Conservation (phyloP, 2,329 filamentous ascomycete species). For the Cladosporium sp. region DNA sequence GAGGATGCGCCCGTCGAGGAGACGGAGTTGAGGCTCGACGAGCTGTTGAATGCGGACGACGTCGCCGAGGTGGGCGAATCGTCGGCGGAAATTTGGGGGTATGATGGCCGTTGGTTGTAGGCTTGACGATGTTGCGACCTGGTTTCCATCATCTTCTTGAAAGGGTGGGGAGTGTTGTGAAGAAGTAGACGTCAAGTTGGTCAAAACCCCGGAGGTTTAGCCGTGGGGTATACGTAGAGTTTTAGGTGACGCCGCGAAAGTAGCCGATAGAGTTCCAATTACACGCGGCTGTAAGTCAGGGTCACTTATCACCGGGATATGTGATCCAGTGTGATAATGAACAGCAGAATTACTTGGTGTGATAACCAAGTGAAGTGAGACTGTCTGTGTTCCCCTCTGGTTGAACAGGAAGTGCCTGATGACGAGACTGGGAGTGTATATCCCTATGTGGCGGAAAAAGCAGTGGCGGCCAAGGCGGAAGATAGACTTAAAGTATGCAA, state of each 20-base stretch:
- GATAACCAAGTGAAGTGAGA: neutral
- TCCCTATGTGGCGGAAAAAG: conserved; percentile 2
- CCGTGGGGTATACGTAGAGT: neutral
- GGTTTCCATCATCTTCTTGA: conserved; percentile 17
- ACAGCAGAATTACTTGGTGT: too few relatives aligned
- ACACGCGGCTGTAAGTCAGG: neutral
- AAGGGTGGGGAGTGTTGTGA: neutral
- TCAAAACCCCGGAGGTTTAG: conserved; percentile 7
- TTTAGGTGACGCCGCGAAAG: conserved; percentile 9
- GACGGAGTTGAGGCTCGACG: conserved; percentile 40
- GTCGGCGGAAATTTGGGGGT: conserved; percentile 28
- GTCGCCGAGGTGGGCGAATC: conserved; percentile 23
- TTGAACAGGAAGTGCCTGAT: neutral
- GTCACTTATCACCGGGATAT: neutral
- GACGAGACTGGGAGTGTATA: neutral
- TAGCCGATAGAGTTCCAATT: neutral
- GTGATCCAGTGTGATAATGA: neutral
- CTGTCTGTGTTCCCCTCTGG: neutral
- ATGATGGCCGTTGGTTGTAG: conserved; percentile 31
- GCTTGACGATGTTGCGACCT: conserved; percentile 21
- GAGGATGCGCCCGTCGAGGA: conserved; percentile 24
- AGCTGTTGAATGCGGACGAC: conserved; percentile 37
- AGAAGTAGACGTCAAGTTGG: neutral
- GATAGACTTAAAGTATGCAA: conserved; percentile 1
- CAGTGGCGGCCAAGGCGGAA: conserved; percentile 8